Evolutionary conservation across 306 rosid species (phyloP).

Genomic region (Acacia confusa): DNA sequence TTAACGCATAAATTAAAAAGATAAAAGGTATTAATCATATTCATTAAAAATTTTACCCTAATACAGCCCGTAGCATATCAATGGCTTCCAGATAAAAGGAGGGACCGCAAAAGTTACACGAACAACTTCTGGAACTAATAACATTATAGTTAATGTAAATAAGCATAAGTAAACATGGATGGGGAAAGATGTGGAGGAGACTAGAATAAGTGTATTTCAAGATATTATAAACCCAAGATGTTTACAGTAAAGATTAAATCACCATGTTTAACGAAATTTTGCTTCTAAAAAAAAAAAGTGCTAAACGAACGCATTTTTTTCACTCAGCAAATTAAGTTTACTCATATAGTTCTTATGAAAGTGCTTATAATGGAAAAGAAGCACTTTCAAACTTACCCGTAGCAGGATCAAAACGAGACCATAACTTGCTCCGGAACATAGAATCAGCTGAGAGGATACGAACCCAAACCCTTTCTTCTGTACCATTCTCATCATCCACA

Average conservation of each 20-base stretch:
- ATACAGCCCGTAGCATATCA: not conserved
- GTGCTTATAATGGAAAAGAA: not conserved
- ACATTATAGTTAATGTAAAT: not conserved
- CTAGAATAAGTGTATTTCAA: not conserved
- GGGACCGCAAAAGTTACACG: not conserved
- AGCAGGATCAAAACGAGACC: constrained; percentile 88
- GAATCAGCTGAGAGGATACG: constrained; percentile 74
- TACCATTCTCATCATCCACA: constrained; percentile 48
- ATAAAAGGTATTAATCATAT: not conserved
- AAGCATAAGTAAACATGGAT: not conserved
- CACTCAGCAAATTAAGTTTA: not conserved
- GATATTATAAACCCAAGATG: not conserved
- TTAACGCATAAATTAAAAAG: not conserved
- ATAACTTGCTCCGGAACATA: constrained; percentile 75
- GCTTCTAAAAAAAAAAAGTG: not conserved
- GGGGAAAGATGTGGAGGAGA: not conserved
- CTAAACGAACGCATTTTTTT: not conserved
- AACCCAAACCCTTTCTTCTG: constrained; percentile 87
- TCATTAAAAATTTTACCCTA: not conserved
- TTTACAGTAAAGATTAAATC: not conserved
- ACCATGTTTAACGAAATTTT: not conserved
- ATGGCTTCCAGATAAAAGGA: not conserved
- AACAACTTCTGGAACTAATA: constrained; percentile 1
- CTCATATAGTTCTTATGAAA: not conserved
- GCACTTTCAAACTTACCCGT: constrained; percentile 45